Percentiles rank a stretch among this genome's conserved stretches.
Conservation (phyloP, 345 rosid species). For the Citrus sinensis region DNA sequence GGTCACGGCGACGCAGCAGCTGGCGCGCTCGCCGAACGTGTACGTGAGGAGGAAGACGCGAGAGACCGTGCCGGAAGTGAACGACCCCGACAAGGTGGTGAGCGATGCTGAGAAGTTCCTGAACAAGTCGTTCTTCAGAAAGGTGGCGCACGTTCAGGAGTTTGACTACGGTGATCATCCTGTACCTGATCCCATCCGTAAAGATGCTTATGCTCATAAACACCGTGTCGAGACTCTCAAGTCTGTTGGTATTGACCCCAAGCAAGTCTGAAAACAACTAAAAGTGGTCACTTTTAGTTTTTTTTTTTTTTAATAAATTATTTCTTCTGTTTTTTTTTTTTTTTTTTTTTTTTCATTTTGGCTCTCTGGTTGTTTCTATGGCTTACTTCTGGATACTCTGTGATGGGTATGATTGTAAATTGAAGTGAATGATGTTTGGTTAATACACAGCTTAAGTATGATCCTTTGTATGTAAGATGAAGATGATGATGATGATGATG, state of each 20-base stretch:
- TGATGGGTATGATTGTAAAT: neutral
- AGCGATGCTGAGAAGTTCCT: conserved; percentile 41
- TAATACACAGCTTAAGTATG: too few relatives aligned
- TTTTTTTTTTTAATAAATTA: too few relatives aligned
- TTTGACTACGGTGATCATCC: conserved; percentile 23
- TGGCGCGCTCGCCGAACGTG: conserved; percentile 55
- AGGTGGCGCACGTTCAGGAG: conserved; percentile 66
- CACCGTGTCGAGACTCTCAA: conserved; percentile 50
- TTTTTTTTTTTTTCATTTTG: neutral
- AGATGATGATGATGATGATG: too few relatives aligned
- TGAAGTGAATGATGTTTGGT: neutral
- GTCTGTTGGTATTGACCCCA: conserved; percentile 58
- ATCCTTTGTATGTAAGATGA: too few relatives aligned
- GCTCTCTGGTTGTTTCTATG: neutral
- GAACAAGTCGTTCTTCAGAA: conserved; percentile 63
- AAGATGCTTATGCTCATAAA: conserved; percentile 38
- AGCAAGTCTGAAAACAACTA: neutral
- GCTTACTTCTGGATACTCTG: neutral
- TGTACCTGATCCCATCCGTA: conserved; percentile 24
- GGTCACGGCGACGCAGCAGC: conserved; percentile 57
- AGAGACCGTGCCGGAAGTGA: conserved; percentile 74
- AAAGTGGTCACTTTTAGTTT: neutral
- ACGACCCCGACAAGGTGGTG: conserved; percentile 51
- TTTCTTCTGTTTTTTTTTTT: neutral
- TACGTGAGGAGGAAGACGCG: conserved; percentile 62